Evolutionary conservation across 495 filamentous ascomycete genomes (phyloP).

Genomic region (Tuber microsphaerosporum): DNA sequence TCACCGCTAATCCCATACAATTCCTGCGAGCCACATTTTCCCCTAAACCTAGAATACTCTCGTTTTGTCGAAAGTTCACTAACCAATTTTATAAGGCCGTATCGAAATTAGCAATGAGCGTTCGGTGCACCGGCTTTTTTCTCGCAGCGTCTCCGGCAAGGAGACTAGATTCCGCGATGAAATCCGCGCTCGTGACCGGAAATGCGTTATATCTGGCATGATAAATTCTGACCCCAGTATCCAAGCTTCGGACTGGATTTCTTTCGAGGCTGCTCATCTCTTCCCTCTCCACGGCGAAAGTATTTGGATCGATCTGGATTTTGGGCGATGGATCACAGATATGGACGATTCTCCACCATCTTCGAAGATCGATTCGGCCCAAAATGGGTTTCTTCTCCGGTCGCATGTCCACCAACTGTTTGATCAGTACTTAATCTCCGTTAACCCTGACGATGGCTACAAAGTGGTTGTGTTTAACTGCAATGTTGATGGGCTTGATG

Average conservation of each 20-base stretch:
- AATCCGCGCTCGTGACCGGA: conserved; percentile 28
- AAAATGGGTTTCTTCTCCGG: conserved; percentile 33
- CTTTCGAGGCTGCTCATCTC: conserved; percentile 27
- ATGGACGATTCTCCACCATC: conserved; percentile 27
- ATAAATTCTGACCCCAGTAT: conserved; percentile 8
- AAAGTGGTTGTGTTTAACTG: conserved; percentile 36
- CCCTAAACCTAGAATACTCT: neutral
- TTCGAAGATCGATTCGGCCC: conserved; percentile 32
- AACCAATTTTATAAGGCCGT: conserved; percentile 12
- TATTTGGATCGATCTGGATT: conserved; percentile 23
- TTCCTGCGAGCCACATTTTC: neutral
- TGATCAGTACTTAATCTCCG: conserved; percentile 29
- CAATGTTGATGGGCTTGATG: conserved; percentile 33
- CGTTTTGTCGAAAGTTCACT: neutral
- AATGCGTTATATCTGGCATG: conserved; percentile 28
- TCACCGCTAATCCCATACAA: neutral
- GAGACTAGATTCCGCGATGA: conserved; percentile 27
- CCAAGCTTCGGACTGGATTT: conserved; percentile 15
- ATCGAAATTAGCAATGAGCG: conserved; percentile 22
- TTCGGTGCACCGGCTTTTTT: conserved; percentile 27
- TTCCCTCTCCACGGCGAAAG: conserved; percentile 27
- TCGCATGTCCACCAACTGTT: conserved; percentile 27
- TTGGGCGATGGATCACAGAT: conserved; percentile 20
- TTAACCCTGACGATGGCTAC: conserved; percentile 40
- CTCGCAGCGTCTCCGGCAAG: conserved; percentile 21